phyloP scores from a whole-genome alignment of 495 filamentous ascomycete species.

The Hypoxylon lenormandii region DNA sequence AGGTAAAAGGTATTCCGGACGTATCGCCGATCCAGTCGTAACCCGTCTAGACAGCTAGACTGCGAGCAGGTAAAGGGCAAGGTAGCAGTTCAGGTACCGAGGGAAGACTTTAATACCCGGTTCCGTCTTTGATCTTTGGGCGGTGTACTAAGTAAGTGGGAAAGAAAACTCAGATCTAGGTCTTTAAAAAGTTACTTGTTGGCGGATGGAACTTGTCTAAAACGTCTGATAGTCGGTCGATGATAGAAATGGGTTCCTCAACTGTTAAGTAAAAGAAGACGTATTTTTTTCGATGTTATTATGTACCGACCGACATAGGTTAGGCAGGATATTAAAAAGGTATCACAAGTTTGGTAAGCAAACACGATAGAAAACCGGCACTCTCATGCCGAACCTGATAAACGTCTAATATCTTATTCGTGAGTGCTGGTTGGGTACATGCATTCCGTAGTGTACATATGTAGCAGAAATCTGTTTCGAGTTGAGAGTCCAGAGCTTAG shows the following conservation, averaged over 20 bases:
- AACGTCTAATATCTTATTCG: too few relatives aligned
- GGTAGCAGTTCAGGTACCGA: constrained; percentile 14
- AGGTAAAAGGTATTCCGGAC: constrained; percentile 24
- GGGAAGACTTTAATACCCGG: background rate
- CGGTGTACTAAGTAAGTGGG: constrained; percentile 25
- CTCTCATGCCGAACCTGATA: too few relatives aligned
- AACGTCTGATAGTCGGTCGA: constrained; percentile 38
- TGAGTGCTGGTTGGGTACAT: too few relatives aligned
- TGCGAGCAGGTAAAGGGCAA: background rate
- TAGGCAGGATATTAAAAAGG: too few relatives aligned
- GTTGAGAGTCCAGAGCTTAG: constrained; percentile 1
- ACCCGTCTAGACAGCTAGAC: constrained; percentile 14
- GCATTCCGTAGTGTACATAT: too few relatives aligned
- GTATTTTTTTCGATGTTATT: too few relatives aligned
- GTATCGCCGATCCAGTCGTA: constrained; percentile 13
- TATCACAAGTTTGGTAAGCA: too few relatives aligned
- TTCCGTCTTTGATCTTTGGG: constrained; percentile 14
- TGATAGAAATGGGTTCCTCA: constrained; percentile 21
- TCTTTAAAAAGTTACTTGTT: constrained; percentile 26
- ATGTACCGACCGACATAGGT: too few relatives aligned
- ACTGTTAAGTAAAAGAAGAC: constrained; percentile 19
- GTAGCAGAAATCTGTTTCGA: constrained; percentile 18
- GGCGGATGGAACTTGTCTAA: constrained; percentile 7
- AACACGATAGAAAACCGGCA: too few relatives aligned
- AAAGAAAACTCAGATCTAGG: background rate